phyloP scores from a whole-genome alignment of 257 asterid species.

The Nicotiana attenuata region DNA sequence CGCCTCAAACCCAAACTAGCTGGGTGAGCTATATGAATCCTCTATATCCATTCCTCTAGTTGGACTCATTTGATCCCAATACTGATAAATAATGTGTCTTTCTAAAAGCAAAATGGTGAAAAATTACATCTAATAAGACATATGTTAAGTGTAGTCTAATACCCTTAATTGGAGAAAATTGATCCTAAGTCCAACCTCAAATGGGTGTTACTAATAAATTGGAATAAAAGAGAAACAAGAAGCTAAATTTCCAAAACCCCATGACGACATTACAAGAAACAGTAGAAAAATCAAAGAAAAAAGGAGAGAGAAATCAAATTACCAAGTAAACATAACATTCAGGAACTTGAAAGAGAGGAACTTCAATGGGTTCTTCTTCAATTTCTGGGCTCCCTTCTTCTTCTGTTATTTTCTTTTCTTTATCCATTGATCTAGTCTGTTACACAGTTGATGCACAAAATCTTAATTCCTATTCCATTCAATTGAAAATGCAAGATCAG shows the following conservation, averaged over 20 bases:
- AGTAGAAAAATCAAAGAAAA: not conserved
- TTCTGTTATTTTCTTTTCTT: slow-evolving; percentile 36
- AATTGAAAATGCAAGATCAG: slow-evolving; percentile 5
- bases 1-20: not conserved
- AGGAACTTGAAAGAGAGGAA: slow-evolving; percentile 71
- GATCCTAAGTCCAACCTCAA: slow-evolving; percentile 1
- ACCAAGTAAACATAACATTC: slow-evolving; percentile 93
- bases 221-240: not conserved
- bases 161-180: not conserved
- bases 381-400: slow-evolving; percentile 15
- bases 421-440: slow-evolving; percentile 35
- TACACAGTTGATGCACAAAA: not conserved
- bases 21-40: not conserved
- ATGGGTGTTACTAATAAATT: not conserved
- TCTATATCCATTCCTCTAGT: not conserved
- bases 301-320: slow-evolving; percentile 9
- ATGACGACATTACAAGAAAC: not conserved
- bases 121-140: not conserved
- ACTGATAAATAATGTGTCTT: not conserved
- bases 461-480: not conserved
- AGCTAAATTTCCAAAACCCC: not conserved
- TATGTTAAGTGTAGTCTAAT: not conserved
- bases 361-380: slow-evolving; percentile 63
- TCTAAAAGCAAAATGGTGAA: not conserved
- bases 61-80: too few species aligned